A percentile compares a stretch with the other conserved stretches of the same genome.
Conservation (phyloP, 2,329 filamentous ascomycete genomes). For the Tolypocladium amazonense region DNA sequence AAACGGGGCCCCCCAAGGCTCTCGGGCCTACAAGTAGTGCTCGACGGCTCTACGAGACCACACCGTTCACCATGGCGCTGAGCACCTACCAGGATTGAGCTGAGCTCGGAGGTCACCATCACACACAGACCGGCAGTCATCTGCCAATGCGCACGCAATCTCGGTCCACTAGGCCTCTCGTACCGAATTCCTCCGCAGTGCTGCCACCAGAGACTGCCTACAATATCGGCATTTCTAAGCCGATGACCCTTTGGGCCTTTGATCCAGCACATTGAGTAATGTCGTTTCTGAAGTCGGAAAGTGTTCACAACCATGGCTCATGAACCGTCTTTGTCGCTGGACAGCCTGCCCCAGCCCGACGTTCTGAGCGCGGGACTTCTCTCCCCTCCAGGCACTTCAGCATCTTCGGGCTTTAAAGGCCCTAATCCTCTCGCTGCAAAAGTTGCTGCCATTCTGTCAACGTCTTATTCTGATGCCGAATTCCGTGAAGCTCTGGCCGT, state of each 20-base stretch:
- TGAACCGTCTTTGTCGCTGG: background rate
- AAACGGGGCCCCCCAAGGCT: background rate
- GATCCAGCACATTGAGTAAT: background rate
- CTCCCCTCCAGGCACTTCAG: constrained; percentile 75
- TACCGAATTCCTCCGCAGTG: background rate
- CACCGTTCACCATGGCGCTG: background rate
- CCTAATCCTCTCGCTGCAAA: constrained; percentile 67
- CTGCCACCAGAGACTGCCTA: background rate
- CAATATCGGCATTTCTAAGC: background rate
- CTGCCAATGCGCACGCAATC: background rate
- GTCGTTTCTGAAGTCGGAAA: background rate
- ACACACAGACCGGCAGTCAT: background rate
- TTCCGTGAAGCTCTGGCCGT: constrained; percentile 76
- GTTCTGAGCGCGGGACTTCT: constrained; percentile 37
- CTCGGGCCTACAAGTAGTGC: background rate
- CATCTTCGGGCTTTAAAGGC: constrained; percentile 38
- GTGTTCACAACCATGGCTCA: background rate
- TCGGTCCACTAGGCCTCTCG: background rate
- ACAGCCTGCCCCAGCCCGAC: constrained; percentile 5
- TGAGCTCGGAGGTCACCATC: background rate
- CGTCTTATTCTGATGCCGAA: constrained; percentile 85
- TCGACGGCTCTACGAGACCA: background rate
- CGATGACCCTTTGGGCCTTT: background rate
- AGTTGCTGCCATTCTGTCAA: constrained; percentile 75
- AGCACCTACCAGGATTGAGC: too few relatives aligned